These are phyloP conservation scores for Mucor ambiguus DNA, from an alignment of 371 early-diverging fungal species.

Conservation along the genomic window DNA sequence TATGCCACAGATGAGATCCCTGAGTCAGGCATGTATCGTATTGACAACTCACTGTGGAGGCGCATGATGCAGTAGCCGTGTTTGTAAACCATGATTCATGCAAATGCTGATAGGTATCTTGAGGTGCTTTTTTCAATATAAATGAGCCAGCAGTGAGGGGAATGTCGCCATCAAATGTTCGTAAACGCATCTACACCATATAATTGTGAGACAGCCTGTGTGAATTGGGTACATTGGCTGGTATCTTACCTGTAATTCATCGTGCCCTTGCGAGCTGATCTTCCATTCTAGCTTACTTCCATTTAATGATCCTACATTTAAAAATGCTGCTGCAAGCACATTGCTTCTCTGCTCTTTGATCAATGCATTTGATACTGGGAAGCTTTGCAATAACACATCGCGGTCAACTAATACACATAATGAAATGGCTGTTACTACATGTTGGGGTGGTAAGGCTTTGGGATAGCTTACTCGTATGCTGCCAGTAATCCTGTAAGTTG, in stretches of 20 bases:
- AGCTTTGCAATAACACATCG: neutral
- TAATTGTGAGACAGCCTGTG: neutral
- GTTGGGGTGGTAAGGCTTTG: neutral
- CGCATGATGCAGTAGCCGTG: neutral
- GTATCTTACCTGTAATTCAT: neutral
- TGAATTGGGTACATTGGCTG: neutral
- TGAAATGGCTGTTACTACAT: neutral
- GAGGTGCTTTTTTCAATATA: neutral
- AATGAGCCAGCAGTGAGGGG: constrained; percentile 1
- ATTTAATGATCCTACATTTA: neutral
- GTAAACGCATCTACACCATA: neutral
- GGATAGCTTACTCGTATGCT: neutral
- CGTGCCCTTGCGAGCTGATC: neutral
- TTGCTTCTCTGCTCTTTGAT: constrained; percentile 1
- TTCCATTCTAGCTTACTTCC: neutral
- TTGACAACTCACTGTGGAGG: neutral
- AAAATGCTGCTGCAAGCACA: neutral
- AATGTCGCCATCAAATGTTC: neutral
- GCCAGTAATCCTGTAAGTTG: neutral
- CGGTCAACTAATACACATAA: neutral
- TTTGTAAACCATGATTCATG: constrained; percentile 1
- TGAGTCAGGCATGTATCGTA: neutral
- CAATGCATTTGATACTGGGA: neutral
- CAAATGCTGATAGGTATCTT: neutral
- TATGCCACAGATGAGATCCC: neutral